A percentile compares a stretch with the other conserved stretches of the same genome.
These are phyloP conservation scores for Pythium brachiatum DNA, from an alignment of 352 stramenopile genomes.

Conservation along the genomic window DNA sequence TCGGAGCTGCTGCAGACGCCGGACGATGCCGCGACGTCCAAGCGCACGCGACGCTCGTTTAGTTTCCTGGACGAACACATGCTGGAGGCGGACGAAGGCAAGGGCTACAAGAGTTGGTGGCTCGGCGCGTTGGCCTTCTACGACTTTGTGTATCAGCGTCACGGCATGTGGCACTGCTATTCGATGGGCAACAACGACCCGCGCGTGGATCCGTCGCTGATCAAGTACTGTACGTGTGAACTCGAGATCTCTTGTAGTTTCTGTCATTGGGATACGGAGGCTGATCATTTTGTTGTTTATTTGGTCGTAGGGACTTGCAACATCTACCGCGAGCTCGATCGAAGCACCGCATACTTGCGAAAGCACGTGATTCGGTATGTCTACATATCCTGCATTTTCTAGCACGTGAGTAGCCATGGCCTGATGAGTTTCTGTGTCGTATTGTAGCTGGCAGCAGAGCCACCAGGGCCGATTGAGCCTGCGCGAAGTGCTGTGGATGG, in stretches of 20 bases:
- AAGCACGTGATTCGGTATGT: slow-evolving; percentile 68
- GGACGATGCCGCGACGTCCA: slow-evolving; percentile 22
- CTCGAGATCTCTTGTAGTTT: background rate
- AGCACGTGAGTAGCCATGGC: background rate
- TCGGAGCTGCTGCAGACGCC: background rate
- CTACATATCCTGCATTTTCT: background rate
- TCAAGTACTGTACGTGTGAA: slow-evolving; percentile 67
- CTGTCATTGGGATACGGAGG: background rate
- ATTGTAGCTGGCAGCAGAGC: slow-evolving; percentile 52
- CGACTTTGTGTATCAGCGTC: slow-evolving; percentile 83
- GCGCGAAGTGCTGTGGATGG: slow-evolving; percentile 79
- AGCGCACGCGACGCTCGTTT: slow-evolving; percentile 51
- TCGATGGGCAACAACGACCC: slow-evolving; percentile 67
- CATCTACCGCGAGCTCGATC: slow-evolving; percentile 81
- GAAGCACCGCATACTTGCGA: slow-evolving; percentile 75
- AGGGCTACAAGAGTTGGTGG: slow-evolving; percentile 87
- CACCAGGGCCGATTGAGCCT: slow-evolving; percentile 69
- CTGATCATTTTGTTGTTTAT: background rate
- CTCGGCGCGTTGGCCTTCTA: slow-evolving; percentile 79
- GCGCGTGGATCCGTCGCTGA: slow-evolving; percentile 64
- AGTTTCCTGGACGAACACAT: slow-evolving; percentile 78
- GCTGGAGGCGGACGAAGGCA: slow-evolving; percentile 61
- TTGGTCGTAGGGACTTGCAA: slow-evolving; percentile 62
- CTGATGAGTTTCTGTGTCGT: background rate
- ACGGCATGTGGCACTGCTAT: slow-evolving; percentile 87